Conservation (phyloP, 2,329 filamentous ascomycete genomes). For the Diaporthe longicolla region DNA sequence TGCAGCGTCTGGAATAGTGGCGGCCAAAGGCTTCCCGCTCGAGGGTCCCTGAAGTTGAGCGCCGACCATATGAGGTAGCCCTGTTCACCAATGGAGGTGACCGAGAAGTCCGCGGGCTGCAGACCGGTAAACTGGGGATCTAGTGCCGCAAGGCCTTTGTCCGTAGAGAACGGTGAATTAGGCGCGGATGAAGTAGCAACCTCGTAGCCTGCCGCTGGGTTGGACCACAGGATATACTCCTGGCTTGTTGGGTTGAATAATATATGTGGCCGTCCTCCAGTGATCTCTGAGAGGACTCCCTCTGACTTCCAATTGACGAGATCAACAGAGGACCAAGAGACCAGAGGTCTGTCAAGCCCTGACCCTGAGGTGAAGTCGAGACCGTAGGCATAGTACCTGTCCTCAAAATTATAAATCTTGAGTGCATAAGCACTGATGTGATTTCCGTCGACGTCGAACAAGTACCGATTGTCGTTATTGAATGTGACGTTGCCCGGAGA, state of each 20-base stretch:
- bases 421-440: slow-evolving; percentile 39
- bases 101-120: slow-evolving; percentile 34
- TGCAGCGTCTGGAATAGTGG: slow-evolving; percentile 38
- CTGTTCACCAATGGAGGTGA: slow-evolving; percentile 12
- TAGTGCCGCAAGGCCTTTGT: slow-evolving; percentile 17
- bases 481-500: slow-evolving; percentile 24
- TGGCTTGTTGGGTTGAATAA: slow-evolving; percentile 30
- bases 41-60: slow-evolving; percentile 35
- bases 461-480: slow-evolving; percentile 9
- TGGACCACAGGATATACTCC: slow-evolving; percentile 37
- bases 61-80: slow-evolving; percentile 36
- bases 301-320: slow-evolving; percentile 36
- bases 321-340: slow-evolving; percentile 35
- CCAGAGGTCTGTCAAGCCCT: slow-evolving; percentile 24
- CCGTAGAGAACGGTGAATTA: slow-evolving; percentile 20
- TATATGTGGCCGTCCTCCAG: slow-evolving; percentile 30
- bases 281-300: slow-evolving; percentile 24
- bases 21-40: slow-evolving; percentile 37
- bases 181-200: slow-evolving; percentile 34
- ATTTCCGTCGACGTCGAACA: slow-evolving; percentile 37
- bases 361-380: slow-evolving; percentile 28
- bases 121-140: slow-evolving; percentile 30
- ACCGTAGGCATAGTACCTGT: slow-evolving; percentile 37
- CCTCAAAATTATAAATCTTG: slow-evolving; percentile 37
- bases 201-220: slow-evolving; percentile 20